These are phyloP conservation scores for Metschnikowia gelsemii DNA, from an alignment of 805 yeast genomes.

Conservation along the genomic window DNA sequence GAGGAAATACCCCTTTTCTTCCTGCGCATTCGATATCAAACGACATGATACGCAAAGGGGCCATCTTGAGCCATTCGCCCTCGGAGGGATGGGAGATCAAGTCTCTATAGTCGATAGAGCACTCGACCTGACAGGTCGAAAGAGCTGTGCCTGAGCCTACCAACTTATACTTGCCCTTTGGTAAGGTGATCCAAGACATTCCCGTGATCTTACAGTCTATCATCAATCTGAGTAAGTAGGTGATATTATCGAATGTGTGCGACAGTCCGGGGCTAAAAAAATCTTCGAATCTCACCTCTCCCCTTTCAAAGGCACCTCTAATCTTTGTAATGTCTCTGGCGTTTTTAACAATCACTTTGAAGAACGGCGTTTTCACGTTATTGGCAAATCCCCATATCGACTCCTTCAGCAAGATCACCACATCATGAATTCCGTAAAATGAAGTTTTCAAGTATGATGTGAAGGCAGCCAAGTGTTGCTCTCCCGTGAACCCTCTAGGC, in stretches of 20 bases:
- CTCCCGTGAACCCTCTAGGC: slow-evolving; percentile 69
- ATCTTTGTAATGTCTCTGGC: slow-evolving; percentile 66
- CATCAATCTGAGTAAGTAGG: slow-evolving; percentile 82
- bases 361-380: slow-evolving; percentile 71
- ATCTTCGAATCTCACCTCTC: slow-evolving; percentile 64
- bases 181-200: slow-evolving; percentile 96
- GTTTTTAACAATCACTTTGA: slow-evolving; percentile 67
- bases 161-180: slow-evolving; percentile 63
- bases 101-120: slow-evolving; percentile 63
- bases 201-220: slow-evolving; percentile 90
- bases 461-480: slow-evolving; percentile 51
- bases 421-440: slow-evolving; percentile 58
- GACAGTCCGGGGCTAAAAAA: slow-evolving; percentile 54
- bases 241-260: slow-evolving; percentile 86
- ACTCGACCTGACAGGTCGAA: slow-evolving; percentile 86
- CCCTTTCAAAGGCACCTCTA: slow-evolving; percentile 81
- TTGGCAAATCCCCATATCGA: slow-evolving; percentile 94
- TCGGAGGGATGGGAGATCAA: slow-evolving; percentile 81
- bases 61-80: slow-evolving; percentile 90
- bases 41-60: slow-evolving; percentile 89
- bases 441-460: slow-evolving; percentile 44
- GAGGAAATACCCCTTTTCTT: slow-evolving; percentile 94
- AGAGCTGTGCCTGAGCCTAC: slow-evolving; percentile 40
- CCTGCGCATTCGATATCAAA: slow-evolving; percentile 99
- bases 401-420: slow-evolving; percentile 71